Conservation (phyloP, 805 yeast genomes). For the Metschnikowia proteae region DNA sequence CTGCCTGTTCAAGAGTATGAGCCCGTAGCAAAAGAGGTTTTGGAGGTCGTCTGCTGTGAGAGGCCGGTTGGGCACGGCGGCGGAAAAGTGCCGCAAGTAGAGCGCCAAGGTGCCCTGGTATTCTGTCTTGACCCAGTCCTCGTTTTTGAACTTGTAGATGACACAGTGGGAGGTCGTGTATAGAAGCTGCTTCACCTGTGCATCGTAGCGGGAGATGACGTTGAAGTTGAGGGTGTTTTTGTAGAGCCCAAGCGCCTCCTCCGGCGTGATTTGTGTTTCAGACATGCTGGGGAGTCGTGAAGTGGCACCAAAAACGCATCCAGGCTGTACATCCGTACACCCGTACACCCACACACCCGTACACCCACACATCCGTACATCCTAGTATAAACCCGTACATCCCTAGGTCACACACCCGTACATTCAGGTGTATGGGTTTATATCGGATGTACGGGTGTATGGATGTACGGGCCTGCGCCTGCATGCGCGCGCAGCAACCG, state of each 20-base stretch:
- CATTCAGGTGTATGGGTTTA: too few species aligned
- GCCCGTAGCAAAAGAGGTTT: slow-evolving; percentile 57
- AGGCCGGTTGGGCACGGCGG: slow-evolving; percentile 20
- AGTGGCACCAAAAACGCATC: too few species aligned
- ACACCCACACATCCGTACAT: background rate
- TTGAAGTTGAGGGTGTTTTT: slow-evolving; percentile 68
- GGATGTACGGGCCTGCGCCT: too few species aligned
- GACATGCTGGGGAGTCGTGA: background rate
- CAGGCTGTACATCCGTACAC: background rate
- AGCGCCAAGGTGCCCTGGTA: slow-evolving; percentile 68
- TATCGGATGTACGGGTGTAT: too few species aligned
- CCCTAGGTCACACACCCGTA: too few species aligned
- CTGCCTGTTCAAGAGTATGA: slow-evolving; percentile 63
- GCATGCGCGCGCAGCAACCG: background rate
- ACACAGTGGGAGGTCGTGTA: slow-evolving; percentile 72
- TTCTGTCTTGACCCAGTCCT: slow-evolving; percentile 68
- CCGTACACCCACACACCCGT: background rate
- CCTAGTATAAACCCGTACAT: too few species aligned
- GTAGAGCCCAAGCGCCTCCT: slow-evolving; percentile 55
- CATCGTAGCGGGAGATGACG: slow-evolving; percentile 75
- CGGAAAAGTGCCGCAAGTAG: slow-evolving; percentile 49
- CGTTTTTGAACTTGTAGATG: slow-evolving; percentile 58
- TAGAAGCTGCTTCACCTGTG: slow-evolving; percentile 61
- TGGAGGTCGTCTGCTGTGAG: slow-evolving; percentile 27
- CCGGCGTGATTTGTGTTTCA: slow-evolving; percentile 33